Percentiles rank a stretch among this genome's conserved stretches.
Conservation (phyloP, 352 stramenopile genomes). For the Aphanomyces euteiches region DNA sequence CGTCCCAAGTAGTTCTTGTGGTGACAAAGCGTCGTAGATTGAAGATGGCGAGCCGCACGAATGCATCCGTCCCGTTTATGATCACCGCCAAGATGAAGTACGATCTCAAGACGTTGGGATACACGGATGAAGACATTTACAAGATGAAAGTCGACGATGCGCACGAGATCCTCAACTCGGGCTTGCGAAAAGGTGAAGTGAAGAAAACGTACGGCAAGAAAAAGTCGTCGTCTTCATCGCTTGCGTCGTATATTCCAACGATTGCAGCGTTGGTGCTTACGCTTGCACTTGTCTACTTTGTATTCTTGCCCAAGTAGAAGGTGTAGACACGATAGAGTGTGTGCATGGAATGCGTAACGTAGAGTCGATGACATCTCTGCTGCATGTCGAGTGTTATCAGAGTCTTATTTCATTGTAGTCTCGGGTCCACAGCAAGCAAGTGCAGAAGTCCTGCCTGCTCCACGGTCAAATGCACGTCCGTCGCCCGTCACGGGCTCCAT, state of each 20-base stretch:
- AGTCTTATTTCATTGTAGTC: too few relatives aligned
- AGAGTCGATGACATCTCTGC: too few relatives aligned
- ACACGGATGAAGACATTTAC: slow-evolving; percentile 31
- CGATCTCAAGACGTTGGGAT: slow-evolving; percentile 29
- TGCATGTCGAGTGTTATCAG: too few relatives aligned
- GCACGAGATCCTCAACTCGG: slow-evolving; percentile 19
- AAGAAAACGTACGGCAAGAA: slow-evolving; percentile 13
- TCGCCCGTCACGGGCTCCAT: slow-evolving; percentile 20
- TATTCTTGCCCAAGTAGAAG: background rate
- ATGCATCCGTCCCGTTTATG: slow-evolving; percentile 26
- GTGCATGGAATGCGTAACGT: too few relatives aligned
- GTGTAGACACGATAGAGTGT: too few relatives aligned
- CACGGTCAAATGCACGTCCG: background rate
- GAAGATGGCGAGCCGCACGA: slow-evolving; percentile 14
- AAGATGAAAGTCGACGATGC: slow-evolving; percentile 30
- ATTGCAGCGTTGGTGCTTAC: background rate
- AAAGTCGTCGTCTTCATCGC: background rate
- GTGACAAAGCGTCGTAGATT: background rate
- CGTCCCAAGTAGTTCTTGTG: background rate
- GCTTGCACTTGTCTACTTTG: slow-evolving; percentile 18
- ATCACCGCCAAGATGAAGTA: slow-evolving; percentile 30
- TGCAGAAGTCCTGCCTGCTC: background rate
- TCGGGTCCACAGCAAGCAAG: too few relatives aligned
- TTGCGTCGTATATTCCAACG: background rate
- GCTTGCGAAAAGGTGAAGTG: slow-evolving; percentile 20